Evolutionary conservation across 768 basidiomycete species (phyloP), one percentile per base, ranked within the genome.

Genomic region (Tulasnella calospora): DNA sequence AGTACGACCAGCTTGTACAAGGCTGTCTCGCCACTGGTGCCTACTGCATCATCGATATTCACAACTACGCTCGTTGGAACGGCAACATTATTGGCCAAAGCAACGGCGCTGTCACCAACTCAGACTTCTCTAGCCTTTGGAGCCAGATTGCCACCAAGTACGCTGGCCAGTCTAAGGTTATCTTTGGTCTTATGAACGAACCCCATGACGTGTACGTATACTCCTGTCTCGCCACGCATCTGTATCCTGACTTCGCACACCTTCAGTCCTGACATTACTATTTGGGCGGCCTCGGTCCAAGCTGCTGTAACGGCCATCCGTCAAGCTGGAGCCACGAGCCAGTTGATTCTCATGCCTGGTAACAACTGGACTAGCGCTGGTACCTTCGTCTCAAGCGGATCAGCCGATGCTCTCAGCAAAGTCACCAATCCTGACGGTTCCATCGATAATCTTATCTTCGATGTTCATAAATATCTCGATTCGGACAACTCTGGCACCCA

Each of bases 401-500:
- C 88, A 36, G 89, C 86, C 1, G 85, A 85, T 19, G 87, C 89
- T 3, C 84, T 91, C 41, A 81, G 79, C 79, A 85, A 81, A 61
- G 86, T 89, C 47, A 84, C 71, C 7, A 88, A 88, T 80, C 86
- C 85, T 40, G 88, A 89, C 79, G 87, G 88, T 6, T 73, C 79
- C 36, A 79, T 76, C n/a, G 79, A 80, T 21, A 85, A 85, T 81
- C 85, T 90, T 57, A 83, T 91, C 78, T 87, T 91, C 81, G 90
- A 91, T 80, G 89, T 90, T 2, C 90, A 91, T 86, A 88, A 89
- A 81, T 90, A 90, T 83, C 86, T 89, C 71, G 90, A 91, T 82
- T 84, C 81, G 21, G 89, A 90, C 80, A 88, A 87, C 81, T 86
- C 83, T 36, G 87, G 85, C 78, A 86, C 87, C 27, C 80, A 86